Base-by-base conservation (phyloP, 2,329 filamentous ascomycete genomes). In the Calonectria honghensis region DNA sequence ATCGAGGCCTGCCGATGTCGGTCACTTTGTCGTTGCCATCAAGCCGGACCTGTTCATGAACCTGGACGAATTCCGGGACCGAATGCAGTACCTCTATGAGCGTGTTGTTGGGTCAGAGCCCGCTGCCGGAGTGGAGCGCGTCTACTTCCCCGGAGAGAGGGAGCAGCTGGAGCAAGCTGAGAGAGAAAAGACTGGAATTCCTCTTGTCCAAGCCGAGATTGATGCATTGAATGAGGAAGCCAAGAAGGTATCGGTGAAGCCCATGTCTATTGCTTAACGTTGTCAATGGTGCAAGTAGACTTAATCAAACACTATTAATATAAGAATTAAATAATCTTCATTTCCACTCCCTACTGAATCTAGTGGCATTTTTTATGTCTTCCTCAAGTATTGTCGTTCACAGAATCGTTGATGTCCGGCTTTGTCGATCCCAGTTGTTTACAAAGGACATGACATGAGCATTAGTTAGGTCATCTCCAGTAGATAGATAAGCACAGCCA, bases 31-130 rank as follows among this genome's bases (percentile, higher is more conserved):
- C 1, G 85, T 95, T 1, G 93, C 91, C 24, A 90, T 96, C 77
- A 94, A 94, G 81, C 94, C 94, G 0, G 93, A 96, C 79, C 85
- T 96, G 27, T 96, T 96, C 75, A 91, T 96, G 89, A 88, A 88
- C 68, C 76, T 93, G 73, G 91, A 93, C 1, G 93, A 95, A 52
- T 96, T 96, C 81, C 90, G 91, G 37, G 88, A 88, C 67, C 86
- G 93, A 11, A 92, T 93, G 87, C 86, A 89, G 68, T 86, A 89
- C 39, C 81, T 92, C 3, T 90, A 92, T 75, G 85, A 89, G 70
- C 83, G 87, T 11, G 89, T 92, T 1, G 87, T 90, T 0, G 88
- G 86, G 0, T 88, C 87, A 0, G 89, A 91, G 2, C 91, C 87
- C 82, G 89, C 89, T 63, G 86, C 85, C 1, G 90, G 90, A 0